A percentile compares a stretch with the other conserved stretches of the same genome.
Conservation (phyloP, 179 eudicot genomes). For the Beta macrorhiza region DNA sequence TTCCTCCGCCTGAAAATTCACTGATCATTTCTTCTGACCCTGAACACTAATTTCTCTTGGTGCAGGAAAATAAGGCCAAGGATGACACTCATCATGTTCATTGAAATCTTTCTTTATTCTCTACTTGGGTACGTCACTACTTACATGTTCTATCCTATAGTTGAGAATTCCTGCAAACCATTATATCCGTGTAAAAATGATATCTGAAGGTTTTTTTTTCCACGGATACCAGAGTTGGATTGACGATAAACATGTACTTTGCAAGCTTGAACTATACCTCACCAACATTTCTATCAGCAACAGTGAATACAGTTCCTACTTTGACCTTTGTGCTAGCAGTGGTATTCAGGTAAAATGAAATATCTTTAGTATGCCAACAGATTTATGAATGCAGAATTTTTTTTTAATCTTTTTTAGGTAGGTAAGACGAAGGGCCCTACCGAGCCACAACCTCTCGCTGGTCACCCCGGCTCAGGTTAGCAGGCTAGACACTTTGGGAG, state of each 20-base stretch:
- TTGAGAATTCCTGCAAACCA: background rate
- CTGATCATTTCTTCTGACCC: background rate
- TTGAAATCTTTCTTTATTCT: constrained; percentile 42
- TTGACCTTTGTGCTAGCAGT: constrained; percentile 45
- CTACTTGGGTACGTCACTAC: constrained; percentile 39
- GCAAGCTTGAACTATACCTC: constrained; percentile 51
- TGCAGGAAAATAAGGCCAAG: constrained; percentile 51
- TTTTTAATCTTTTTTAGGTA: too few species aligned
- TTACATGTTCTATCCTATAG: background rate
- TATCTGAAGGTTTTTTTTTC: background rate
- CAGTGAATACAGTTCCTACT: constrained; percentile 44
- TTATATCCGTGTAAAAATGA: background rate
- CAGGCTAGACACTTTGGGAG: too few species aligned
- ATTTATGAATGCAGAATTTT: background rate
- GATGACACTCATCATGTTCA: constrained; percentile 37
- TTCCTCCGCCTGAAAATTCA: background rate
- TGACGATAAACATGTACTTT: constrained; percentile 49
- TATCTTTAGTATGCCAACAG: background rate
- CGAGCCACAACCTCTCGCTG: too few species aligned
- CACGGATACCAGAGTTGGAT: constrained; percentile 40
- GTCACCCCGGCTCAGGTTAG: too few species aligned
- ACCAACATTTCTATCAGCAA: constrained; percentile 50
- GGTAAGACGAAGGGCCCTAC: too few species aligned
- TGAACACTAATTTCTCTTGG: constrained; percentile 5
- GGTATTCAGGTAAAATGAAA: constrained; percentile 34